A percentile compares a stretch with the other conserved stretches of the same genome.
Conservation (phyloP, 345 rosid genomes). For the Lepidium didymum region DNA sequence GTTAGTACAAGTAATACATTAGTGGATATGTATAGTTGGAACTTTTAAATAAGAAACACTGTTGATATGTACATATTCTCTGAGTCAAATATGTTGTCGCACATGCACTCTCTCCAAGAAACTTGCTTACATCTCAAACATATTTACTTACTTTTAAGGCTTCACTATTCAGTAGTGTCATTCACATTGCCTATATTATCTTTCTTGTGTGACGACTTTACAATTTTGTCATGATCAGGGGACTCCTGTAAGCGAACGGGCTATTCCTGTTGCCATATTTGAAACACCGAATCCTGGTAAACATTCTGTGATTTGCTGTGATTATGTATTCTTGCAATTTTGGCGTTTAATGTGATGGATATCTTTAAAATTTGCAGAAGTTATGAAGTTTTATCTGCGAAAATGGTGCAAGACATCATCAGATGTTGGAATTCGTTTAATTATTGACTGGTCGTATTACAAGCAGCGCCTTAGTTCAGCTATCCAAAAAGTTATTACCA, state of each 20-base stretch:
- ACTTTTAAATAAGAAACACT: conserved; percentile 2
- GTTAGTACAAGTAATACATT: background rate
- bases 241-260: conserved; percentile 95
- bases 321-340: conserved; percentile 15
- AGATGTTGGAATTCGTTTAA: conserved; percentile 66
- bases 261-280: conserved; percentile 97
- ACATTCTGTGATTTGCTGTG: conserved; percentile 12
- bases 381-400: conserved; percentile 62
- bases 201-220: conserved; percentile 6
- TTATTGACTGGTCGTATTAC: conserved; percentile 92
- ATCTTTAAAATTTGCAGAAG: conserved; percentile 43
- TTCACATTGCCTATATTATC: conserved; percentile 7
- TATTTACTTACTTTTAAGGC: background rate
- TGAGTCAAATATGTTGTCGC: background rate
- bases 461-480: conserved; percentile 92
- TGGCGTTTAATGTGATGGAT: conserved; percentile 8
- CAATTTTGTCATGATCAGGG: conserved; percentile 53
- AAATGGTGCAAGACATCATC: conserved; percentile 91
- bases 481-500: conserved; percentile 84
- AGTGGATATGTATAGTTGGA: background rate
- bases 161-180: background rate
- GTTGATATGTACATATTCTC: background rate
- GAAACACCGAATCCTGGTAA: conserved; percentile 67
- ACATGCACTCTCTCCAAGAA: background rate
- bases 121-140: background rate